phyloP scores from a whole-genome alignment of 2,329 filamentous ascomycete genomes.

The Trichoderma sp. region DNA sequence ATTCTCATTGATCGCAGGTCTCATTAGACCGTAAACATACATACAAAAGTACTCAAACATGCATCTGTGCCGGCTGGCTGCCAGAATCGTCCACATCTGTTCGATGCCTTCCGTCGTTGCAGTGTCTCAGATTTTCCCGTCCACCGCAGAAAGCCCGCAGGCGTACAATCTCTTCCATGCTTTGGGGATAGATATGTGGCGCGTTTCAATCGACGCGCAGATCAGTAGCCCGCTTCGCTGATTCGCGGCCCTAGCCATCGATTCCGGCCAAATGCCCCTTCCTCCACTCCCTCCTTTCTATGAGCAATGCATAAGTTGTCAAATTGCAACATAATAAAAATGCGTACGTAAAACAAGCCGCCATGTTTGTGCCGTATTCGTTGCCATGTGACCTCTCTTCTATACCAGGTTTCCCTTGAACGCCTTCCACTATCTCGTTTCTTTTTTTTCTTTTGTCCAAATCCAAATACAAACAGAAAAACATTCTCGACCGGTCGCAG shows the following conservation, averaged over 20 bases:
- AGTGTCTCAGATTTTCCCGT: slow-evolving; percentile 16
- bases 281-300: neutral
- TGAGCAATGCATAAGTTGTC: slow-evolving; percentile 16
- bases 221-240: slow-evolving; percentile 1
- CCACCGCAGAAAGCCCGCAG: slow-evolving; percentile 15
- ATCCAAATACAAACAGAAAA: slow-evolving; percentile 29
- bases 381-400: slow-evolving; percentile 32
- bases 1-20: slow-evolving; percentile 17
- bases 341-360: slow-evolving; percentile 23
- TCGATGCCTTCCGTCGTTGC: slow-evolving; percentile 10
- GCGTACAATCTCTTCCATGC: slow-evolving; percentile 16
- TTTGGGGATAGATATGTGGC: slow-evolving; percentile 1
- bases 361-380: slow-evolving; percentile 29
- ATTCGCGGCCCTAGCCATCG: slow-evolving; percentile 1
- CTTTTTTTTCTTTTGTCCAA: slow-evolving; percentile 26
- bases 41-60: slow-evolving; percentile 18
- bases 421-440: slow-evolving; percentile 26
- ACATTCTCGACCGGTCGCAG: slow-evolving; percentile 22
- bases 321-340: slow-evolving; percentile 8
- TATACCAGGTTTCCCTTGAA: slow-evolving; percentile 30
- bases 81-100: slow-evolving; percentile 5
- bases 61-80: slow-evolving; percentile 6
- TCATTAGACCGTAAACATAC: slow-evolving; percentile 17
- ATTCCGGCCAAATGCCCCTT: neutral
- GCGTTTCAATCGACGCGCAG: neutral